A percentile compares a stretch with the other conserved stretches of the same genome.
Evolutionary conservation across 345 rosid genomes (phyloP).

Genomic region (Aquilaria sinensis): DNA sequence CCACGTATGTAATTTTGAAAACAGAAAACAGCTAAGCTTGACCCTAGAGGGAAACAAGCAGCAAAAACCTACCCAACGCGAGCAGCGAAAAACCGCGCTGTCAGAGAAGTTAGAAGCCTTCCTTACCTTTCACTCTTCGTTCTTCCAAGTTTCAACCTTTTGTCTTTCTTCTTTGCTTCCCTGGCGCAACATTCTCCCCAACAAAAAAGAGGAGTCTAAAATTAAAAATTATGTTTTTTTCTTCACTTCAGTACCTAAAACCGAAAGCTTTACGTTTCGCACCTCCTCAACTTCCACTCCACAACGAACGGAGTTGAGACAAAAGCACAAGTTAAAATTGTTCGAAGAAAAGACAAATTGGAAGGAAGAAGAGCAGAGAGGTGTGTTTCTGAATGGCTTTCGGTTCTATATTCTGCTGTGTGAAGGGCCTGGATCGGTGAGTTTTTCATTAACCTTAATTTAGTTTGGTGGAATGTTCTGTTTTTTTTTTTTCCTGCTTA

Average conservation of each 20-base stretch:
- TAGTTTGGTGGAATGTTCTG: neutral
- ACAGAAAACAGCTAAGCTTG: no score
- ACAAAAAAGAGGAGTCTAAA: neutral
- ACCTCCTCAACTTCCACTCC: slow-evolving; percentile 10
- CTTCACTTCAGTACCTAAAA: slow-evolving; percentile 4
- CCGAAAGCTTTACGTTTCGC: slow-evolving; percentile 13
- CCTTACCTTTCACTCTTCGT: slow-evolving; percentile 8
- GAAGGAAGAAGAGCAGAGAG: slow-evolving; percentile 18
- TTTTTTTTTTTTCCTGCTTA: neutral
- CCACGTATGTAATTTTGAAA: no score
- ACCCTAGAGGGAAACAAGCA: no score
- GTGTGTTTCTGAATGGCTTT: slow-evolving; percentile 43
- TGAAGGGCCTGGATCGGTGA: slow-evolving; percentile 63
- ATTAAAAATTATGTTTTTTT: neutral
- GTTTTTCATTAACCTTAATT: slow-evolving; percentile 22
- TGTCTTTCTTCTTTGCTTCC: neutral
- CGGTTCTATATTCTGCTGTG: slow-evolving; percentile 58
- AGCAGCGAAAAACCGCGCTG: no score
- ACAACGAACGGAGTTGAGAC: neutral
- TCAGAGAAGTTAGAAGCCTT: neutral
- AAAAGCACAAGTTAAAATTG: neutral
- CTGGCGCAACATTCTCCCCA: neutral
- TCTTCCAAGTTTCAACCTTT: neutral
- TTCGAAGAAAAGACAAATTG: neutral
- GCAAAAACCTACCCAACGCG: no score